These are phyloP conservation scores for Tillandsia leiboldiana DNA, from an alignment of 176 grass and related monocot genomes.

Conservation along the genomic window DNA sequence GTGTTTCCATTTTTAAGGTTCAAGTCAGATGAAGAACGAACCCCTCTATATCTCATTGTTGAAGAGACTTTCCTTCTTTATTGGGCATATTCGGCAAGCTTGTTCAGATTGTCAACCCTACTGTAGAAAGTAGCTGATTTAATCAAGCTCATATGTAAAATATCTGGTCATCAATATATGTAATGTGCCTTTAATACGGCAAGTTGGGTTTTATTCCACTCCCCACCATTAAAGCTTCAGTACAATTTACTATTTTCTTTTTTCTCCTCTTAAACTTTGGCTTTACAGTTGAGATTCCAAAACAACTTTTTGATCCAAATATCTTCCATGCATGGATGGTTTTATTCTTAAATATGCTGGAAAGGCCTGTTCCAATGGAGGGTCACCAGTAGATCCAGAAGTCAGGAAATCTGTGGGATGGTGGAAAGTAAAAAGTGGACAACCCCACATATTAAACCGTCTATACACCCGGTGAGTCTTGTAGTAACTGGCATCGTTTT, in stretches of 20 bases:
- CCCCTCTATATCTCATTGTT: slow-evolving; percentile 74
- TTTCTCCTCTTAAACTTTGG: not conserved
- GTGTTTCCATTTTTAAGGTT: slow-evolving; percentile 48
- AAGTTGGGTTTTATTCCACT: not conserved
- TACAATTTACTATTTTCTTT: slow-evolving; percentile 5
- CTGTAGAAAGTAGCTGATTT: slow-evolving; percentile 88
- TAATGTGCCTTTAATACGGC: slow-evolving; percentile 16
- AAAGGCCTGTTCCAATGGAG: slow-evolving; percentile 63
- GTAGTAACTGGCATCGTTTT: slow-evolving; percentile 1
- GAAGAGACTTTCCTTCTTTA: slow-evolving; percentile 73
- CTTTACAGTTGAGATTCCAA: slow-evolving; percentile 75
- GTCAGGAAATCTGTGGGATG: slow-evolving; percentile 72
- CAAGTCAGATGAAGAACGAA: slow-evolving; percentile 88
- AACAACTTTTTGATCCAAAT: slow-evolving; percentile 59
- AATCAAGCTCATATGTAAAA: slow-evolving; percentile 94
- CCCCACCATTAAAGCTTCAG: not conserved
- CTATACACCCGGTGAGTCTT: slow-evolving; percentile 67
- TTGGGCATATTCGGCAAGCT: slow-evolving; percentile 69
- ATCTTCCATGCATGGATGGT: slow-evolving; percentile 86
- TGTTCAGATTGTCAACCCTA: slow-evolving; percentile 67
- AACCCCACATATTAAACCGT: slow-evolving; percentile 75
- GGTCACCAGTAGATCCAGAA: slow-evolving; percentile 69
- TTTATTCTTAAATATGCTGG: slow-evolving; percentile 72
- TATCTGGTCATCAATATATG: slow-evolving; percentile 99
- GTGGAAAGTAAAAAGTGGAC: slow-evolving; percentile 96